Evolutionary conservation across 192 early-diverging fungal genomes (phyloP).

Genomic region (Linderina pennispora): DNA sequence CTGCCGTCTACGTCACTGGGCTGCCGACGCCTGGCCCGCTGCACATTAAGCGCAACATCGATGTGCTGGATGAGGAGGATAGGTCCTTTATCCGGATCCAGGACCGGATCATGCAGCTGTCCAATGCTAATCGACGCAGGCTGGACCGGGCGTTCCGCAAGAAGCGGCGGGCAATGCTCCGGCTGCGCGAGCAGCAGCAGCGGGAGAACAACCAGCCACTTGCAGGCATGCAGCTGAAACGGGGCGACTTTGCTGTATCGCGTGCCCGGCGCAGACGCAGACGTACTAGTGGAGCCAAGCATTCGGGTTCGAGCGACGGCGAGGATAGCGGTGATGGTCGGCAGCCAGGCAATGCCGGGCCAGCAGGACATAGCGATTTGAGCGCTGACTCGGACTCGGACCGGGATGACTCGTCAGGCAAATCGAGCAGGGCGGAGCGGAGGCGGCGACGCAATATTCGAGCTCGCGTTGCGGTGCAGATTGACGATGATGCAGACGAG

Average conservation of each 20-base stretch:
- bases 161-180: constrained; percentile 19
- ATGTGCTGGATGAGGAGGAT: constrained; percentile 69
- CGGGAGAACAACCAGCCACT: not conserved
- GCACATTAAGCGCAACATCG: constrained; percentile 66
- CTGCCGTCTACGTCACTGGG: constrained; percentile 62
- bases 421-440: constrained; percentile 5
- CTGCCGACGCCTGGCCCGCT: constrained; percentile 64
- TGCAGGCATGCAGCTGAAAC: no score
- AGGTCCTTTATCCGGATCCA: constrained; percentile 63
- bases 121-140: constrained; percentile 57
- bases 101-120: constrained; percentile 56
- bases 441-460: constrained; percentile 8
- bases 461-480: constrained; percentile 60
- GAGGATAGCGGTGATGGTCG: no score
- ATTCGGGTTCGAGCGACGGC: not conserved
- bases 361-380: no score
- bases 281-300: no score
- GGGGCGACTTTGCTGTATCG: no score
- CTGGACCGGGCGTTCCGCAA: constrained; percentile 50
- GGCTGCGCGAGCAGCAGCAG: constrained; percentile 11
- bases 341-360: no score
- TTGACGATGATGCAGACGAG: constrained; percentile 78
- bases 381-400: not conserved
- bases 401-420: not conserved
- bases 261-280: no score